Base-by-base conservation (phyloP, 2,329 filamentous ascomycete species). In the Pestalotiopsis sp. region DNA sequence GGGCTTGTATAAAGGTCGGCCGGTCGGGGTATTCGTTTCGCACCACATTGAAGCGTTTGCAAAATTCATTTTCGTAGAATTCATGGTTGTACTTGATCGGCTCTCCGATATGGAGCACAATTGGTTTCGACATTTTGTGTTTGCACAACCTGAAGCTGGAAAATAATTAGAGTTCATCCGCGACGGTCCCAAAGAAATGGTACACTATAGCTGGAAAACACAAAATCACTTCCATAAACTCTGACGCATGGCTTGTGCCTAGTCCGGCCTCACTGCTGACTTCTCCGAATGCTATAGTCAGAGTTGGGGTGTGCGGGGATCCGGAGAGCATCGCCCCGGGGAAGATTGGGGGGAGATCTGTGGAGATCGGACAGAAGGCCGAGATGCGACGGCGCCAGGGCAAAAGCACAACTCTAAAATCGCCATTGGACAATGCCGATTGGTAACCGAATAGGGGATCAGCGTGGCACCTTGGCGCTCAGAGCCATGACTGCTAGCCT, bases 1-100 rank as follows among this genome's bases (percentile, higher is more conserved):
- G 69, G 0, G 82, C 82, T 27, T 77, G 73, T 25, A 82, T 82
- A 63, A 85, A 85, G 0, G 75, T 75, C 4, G 72, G 72, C 14
- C 82, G 76, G 31, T 82, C 77, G 2, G 76, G 71, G 39, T 79
- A 73, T 56, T 80, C 75, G 63, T 81, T 80, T 39, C 77, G 76
- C 27, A 85, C 77, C 56, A 85, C 76, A 3, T 80, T 73, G 68
- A 84, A 85, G 4, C 77, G 72, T 0, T 80, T 74, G 0, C 74
- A 70, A 66, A 86, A 83, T 11, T 79, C 75, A 3, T 79, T 72
- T 1, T 78, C 69, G 73, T 83, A 81, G 41, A 82, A 77, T 1
- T 82, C 78, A 56, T 81, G 78, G 69, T 85, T 84, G 74, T 84
- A 85, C 69, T 83, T 82, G 70, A 86, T 84, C 20, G 80, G 77